Conservation (phyloP, 2,329 filamentous ascomycete genomes). For the Thermochaetoides dissita region DNA sequence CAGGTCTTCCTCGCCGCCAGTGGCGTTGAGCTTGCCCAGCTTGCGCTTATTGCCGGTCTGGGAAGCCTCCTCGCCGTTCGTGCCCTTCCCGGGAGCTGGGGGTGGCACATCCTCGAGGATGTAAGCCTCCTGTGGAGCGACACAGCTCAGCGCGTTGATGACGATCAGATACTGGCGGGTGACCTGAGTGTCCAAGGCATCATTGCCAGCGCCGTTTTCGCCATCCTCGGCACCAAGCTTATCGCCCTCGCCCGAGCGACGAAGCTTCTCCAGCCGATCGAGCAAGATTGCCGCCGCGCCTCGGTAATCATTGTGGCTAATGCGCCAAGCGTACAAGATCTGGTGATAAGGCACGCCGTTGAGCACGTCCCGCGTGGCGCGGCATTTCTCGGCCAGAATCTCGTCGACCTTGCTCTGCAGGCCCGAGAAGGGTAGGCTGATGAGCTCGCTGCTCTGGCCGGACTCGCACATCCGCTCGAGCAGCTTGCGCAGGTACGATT, state of each 20-base stretch:
- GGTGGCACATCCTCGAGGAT: conserved; percentile 40
- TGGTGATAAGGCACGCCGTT: conserved; percentile 64
- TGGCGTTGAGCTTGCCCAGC: neutral
- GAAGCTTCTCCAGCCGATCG: conserved; percentile 49
- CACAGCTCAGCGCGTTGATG: conserved; percentile 84
- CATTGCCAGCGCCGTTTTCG: conserved; percentile 17
- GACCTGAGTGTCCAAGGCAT: conserved; percentile 48
- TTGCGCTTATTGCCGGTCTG: conserved; percentile 2
- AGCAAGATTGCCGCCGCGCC: conserved; percentile 54
- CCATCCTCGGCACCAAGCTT: conserved; percentile 23
- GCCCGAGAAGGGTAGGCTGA: conserved; percentile 64
- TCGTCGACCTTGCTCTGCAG: conserved; percentile 68
- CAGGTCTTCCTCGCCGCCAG: conserved; percentile 8
- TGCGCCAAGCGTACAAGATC: conserved; percentile 81
- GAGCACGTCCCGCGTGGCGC: conserved; percentile 50
- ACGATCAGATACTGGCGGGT: conserved; percentile 73
- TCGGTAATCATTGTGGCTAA: conserved; percentile 72
- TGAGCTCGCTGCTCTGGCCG: conserved; percentile 51
- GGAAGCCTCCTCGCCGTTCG: conserved; percentile 2
- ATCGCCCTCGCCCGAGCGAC: conserved; percentile 44
- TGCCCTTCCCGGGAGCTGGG: conserved; percentile 12
- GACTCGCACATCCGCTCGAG: conserved; percentile 55
- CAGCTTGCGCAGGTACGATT: conserved; percentile 56
- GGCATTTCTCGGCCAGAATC: conserved; percentile 59
- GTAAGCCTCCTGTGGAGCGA: conserved; percentile 69